Base-by-base conservation (phyloP, 768 basidiomycete species). In the Boletus edulis region DNA sequence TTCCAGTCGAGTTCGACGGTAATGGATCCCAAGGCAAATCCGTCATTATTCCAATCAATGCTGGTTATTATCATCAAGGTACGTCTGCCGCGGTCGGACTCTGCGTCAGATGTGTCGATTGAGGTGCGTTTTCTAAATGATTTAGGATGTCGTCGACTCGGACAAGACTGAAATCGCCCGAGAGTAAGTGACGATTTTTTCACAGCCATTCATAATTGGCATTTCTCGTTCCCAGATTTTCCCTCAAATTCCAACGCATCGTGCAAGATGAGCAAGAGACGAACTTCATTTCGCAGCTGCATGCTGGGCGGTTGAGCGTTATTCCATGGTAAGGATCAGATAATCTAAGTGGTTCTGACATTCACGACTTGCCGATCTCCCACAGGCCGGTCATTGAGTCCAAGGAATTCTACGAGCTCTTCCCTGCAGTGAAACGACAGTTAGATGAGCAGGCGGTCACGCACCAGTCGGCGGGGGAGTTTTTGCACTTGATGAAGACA, bases 41-140 rank as follows among this genome's bases (percentile, higher is more conserved):
- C 82, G 0, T 75, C 74, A 4, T 67, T 86, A 6, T 86, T 86
- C 67, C 79, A 77, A 58, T 85, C 82, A 0, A 81, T 75, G 0
- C 68, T 86, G 15, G 77, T 76, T 10, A 83, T 86, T 58, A 83
- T 86, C 42, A 85, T 86, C 66, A 86, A 86, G 75, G 83, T 77
- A 20, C 1, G 43, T 47, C 1, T 31, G 0, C 3, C 1, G 1
- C 0, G 18, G 29, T 6, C 2, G 5, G 0, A 29, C 8, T 29
- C 8, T 22, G 9, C 0, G 8, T 41, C 15, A 1, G 34, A 2
- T 8, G 17, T 3, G 13, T 39, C 0, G 3, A 42, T 13, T 55
- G 2, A 66, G 8, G 35, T 22, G 4, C 14, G 0, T 20, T 15
- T 15, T 11, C 27, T 15, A 5, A 29, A 15, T 15, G 17, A 50